Conservation (phyloP, 2,329 filamentous ascomycete species). For the Trichoderma atroviride region DNA sequence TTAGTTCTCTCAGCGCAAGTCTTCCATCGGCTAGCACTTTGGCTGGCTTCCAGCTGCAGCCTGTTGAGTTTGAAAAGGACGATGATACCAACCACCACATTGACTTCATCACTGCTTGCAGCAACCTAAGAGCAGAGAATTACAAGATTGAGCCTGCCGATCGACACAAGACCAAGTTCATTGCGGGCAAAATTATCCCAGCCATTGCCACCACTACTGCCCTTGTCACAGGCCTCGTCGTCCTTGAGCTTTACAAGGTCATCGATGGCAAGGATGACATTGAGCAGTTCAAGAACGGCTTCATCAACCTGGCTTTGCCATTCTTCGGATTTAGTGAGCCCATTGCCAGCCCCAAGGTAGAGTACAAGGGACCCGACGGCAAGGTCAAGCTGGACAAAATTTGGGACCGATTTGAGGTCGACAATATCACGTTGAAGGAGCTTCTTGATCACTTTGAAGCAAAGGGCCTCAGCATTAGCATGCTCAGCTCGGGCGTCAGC, state of each 20-base stretch:
- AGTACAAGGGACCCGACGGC: constrained; percentile 77
- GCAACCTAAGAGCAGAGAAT: constrained; percentile 94
- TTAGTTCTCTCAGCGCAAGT: constrained; percentile 70
- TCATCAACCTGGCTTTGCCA: constrained; percentile 91
- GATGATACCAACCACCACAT: constrained; percentile 98
- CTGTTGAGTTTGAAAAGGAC: constrained; percentile 98
- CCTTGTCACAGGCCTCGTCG: constrained; percentile 88
- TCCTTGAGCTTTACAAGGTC: constrained; percentile 94
- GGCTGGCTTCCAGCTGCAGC: constrained; percentile 83
- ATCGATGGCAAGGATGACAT: constrained; percentile 95
- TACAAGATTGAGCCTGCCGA: constrained; percentile 95
- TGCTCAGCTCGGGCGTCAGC: constrained; percentile 97
- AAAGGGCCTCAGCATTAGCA: constrained; percentile 79
- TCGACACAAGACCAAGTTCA: constrained; percentile 98
- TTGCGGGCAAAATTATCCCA: constrained; percentile 98
- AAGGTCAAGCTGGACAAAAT: constrained; percentile 90
- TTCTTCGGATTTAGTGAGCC: constrained; percentile 99
- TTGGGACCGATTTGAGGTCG: constrained; percentile 94
- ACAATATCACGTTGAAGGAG: constrained; percentile 81
- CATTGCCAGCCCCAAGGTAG: constrained; percentile 89
- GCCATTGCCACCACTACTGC: constrained; percentile 98
- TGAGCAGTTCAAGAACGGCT: constrained; percentile 99
- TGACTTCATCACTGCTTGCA: constrained; percentile 96
- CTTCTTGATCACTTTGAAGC: constrained; percentile 81
- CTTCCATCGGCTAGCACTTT: constrained; percentile 80